Conservation (phyloP, 805 yeast genomes). For the Candida endomychidarum region DNA sequence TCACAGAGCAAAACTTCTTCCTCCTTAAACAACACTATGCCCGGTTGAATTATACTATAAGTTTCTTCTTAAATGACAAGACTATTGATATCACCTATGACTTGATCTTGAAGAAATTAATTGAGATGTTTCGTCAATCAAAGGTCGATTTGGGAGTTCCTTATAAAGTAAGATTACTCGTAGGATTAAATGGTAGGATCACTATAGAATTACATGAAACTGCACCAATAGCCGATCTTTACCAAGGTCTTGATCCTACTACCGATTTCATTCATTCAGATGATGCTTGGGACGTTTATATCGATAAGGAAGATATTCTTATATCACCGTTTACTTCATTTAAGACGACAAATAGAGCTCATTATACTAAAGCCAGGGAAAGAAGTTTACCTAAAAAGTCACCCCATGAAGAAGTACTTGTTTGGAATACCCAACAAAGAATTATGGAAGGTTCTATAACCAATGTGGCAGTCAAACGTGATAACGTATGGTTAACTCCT, state of each 20-base stretch:
- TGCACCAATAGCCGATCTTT: slow-evolving; percentile 24
- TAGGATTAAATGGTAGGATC: slow-evolving; percentile 27
- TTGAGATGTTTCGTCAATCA: slow-evolving; percentile 26
- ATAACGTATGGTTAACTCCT: slow-evolving; percentile 74
- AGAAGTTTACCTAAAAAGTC: slow-evolving; percentile 41
- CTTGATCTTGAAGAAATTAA: slow-evolving; percentile 36
- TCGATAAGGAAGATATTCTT: slow-evolving; percentile 53
- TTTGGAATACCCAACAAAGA: slow-evolving; percentile 53
- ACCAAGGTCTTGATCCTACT: slow-evolving; percentile 26
- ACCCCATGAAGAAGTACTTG: slow-evolving; percentile 68
- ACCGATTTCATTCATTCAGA: slow-evolving; percentile 10
- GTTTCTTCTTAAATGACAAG: slow-evolving; percentile 42
- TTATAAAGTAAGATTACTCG: slow-evolving; percentile 34
- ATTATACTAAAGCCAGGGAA: slow-evolving; percentile 61
- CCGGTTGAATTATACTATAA: slow-evolving; percentile 54
- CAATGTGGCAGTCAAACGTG: slow-evolving; percentile 62
- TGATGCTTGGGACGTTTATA: slow-evolving; percentile 55
- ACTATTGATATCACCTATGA: slow-evolving; percentile 39
- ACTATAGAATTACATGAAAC: slow-evolving; percentile 34
- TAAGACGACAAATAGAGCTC: slow-evolving; percentile 75
- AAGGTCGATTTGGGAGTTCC: slow-evolving; percentile 20
- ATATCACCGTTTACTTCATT: slow-evolving; percentile 77
- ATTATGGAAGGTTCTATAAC: slow-evolving; percentile 82
- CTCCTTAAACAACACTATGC: slow-evolving; percentile 63
- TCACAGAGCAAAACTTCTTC: slow-evolving; percentile 47